phyloP scores from a whole-genome alignment of 441 rosid genomes.

The Daphne laureola region DNA sequence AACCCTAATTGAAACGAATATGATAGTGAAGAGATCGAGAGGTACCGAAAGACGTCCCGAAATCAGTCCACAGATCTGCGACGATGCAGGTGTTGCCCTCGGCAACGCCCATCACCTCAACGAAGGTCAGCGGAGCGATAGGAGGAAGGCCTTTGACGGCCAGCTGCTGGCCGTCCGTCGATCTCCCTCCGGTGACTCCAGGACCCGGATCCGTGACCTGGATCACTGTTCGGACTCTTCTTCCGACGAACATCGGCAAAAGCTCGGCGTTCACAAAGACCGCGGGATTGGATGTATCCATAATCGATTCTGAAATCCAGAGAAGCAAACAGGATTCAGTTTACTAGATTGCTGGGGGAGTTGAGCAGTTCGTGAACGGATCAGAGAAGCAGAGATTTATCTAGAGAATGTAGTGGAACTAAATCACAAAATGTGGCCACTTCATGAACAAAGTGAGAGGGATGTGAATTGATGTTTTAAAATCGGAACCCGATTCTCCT shows the following conservation, averaged over 20 bases:
- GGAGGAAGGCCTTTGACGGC: slow-evolving; percentile 47
- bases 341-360: too few relatives aligned
- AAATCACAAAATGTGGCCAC: too few relatives aligned
- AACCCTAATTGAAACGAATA: background rate
- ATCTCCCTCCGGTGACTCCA: slow-evolving; percentile 41
- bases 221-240: slow-evolving; percentile 51
- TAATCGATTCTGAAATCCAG: slow-evolving; percentile 7
- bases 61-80: slow-evolving; percentile 71
- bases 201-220: slow-evolving; percentile 47
- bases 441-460: too few relatives aligned
- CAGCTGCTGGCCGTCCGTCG: slow-evolving; percentile 63
- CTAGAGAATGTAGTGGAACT: too few relatives aligned
- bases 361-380: too few relatives aligned
- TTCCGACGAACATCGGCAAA: slow-evolving; percentile 40
- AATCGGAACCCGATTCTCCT: too few relatives aligned
- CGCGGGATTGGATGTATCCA: slow-evolving; percentile 74
- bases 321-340: too few relatives aligned
- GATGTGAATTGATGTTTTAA: too few relatives aligned
- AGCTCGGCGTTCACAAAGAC: slow-evolving; percentile 19
- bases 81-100: slow-evolving; percentile 52
- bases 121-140: slow-evolving; percentile 35
- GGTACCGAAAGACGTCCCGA: slow-evolving; percentile 71
- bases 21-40: background rate
- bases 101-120: slow-evolving; percentile 79
- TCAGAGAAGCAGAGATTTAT: too few relatives aligned